Conservation (phyloP, 2,329 filamentous ascomycete genomes). For the Colletotrichum neosansevieriae region DNA sequence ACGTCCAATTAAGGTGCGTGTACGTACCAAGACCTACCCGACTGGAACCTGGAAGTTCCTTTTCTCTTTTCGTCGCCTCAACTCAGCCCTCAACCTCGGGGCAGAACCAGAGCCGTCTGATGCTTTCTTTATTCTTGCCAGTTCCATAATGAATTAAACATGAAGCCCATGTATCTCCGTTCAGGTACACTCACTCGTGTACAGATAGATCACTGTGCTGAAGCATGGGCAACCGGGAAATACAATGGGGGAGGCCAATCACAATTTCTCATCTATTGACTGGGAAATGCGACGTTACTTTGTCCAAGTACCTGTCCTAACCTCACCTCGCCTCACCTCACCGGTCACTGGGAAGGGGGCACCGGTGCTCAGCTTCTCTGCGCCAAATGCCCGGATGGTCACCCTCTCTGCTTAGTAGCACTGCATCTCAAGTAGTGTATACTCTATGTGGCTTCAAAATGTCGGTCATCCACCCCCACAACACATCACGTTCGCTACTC, state of each 20-base stretch:
- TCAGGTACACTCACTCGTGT: no score
- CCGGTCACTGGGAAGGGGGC: not conserved
- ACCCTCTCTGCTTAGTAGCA: not conserved
- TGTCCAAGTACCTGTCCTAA: not conserved
- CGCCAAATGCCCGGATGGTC: not conserved
- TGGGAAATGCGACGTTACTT: slow-evolving; percentile 5
- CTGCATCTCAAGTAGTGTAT: not conserved
- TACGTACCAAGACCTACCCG: not conserved
- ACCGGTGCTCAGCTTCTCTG: not conserved
- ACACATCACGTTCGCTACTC: not conserved
- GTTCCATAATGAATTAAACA: slow-evolving; percentile 5
- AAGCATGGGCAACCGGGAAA: not conserved
- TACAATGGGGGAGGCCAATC: slow-evolving; percentile 13
- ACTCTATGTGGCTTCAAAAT: not conserved
- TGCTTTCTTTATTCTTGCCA: not conserved
- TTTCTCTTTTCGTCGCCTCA: no score
- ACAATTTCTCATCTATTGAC: slow-evolving; percentile 15
- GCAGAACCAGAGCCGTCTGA: not conserved
- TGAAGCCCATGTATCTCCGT: no score
- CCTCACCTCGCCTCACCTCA: not conserved
- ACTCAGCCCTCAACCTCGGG: no score
- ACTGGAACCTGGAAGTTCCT: not conserved
- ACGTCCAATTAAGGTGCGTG: slow-evolving; percentile 38
- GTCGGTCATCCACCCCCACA: slow-evolving; percentile 2
- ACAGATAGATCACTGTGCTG: no score